Evolutionary conservation across 257 asterid species (phyloP), one percentile per base, ranked within the genome.

Genomic region (Datura wrightii): DNA sequence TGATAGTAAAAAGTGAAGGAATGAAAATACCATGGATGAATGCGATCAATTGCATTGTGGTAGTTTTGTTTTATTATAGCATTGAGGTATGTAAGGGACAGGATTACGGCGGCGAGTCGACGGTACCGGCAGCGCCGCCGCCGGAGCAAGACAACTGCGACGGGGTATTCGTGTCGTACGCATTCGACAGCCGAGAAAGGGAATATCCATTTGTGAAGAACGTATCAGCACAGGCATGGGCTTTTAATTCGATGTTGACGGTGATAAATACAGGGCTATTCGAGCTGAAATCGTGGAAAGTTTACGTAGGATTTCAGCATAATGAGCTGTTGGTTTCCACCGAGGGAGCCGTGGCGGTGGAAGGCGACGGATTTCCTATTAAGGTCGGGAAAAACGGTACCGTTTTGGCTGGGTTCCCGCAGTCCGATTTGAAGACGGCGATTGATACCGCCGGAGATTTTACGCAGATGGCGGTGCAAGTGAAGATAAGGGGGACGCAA

Each of bases 391-490:
- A 92, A 16, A 95, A 97, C 10, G 98, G 98, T 52, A 94, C 98
- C 0, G n/a, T 84, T 16, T 79, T 97, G 3, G 92, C 94, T 0
- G 99, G 99, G 1, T 91, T 84, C 42, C 99, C 98, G 2, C 89
- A 87, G 87, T 10, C 95, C 0, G 99, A 97, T 87, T 84, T 97
- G 76, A 90, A 93, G 58, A 97, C 99, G 0, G 98, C 99, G 13
- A 94, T 97, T 48, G 99, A 97, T 2, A 97, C 99, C 0, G 99
- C 99, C 0, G 92, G 90, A 0, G 98, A 97, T 84, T 85, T 60
- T 9, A 52, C 88, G 10, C 97, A 94, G 91, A 93, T 94, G 94
- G 92, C 89, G 79, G 95, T 79, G 2, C 86, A 91, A 88, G 83
- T 94, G 16, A 88, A 86, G 16, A 79, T 97, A 0, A 94, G 87